These are phyloP conservation scores for Leptographium radiaticola DNA, from an alignment of 2,329 filamentous ascomycete genomes.

Conservation along the genomic window DNA sequence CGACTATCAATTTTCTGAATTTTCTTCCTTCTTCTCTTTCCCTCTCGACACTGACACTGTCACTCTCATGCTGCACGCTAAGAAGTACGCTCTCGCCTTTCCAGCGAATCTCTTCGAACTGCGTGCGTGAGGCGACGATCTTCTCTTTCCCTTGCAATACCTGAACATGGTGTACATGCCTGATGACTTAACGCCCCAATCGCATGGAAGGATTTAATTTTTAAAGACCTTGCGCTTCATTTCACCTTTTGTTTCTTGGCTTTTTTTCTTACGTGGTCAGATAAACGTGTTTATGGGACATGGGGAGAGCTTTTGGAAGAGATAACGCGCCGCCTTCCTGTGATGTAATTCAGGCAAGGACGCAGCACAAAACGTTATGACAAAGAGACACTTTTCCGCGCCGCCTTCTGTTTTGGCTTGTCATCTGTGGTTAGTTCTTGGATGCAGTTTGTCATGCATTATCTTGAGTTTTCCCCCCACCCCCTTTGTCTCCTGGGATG, in stretches of 20 bases:
- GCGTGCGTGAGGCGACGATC: background rate
- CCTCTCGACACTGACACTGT: background rate
- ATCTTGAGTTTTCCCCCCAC: background rate
- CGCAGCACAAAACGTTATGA: slow-evolving; percentile 1
- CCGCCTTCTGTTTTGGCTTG: background rate
- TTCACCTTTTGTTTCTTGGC: background rate
- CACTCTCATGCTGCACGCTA: background rate
- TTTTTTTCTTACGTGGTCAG: slow-evolving; percentile 4
- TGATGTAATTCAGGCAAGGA: slow-evolving; percentile 7
- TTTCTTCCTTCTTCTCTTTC: background rate
- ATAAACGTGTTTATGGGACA: slow-evolving; percentile 4
- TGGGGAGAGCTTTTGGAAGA: slow-evolving; percentile 3
- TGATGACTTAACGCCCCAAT: slow-evolving; percentile 13
- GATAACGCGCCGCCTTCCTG: background rate
- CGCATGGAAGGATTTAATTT: slow-evolving; percentile 14
- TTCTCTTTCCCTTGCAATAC: slow-evolving; percentile 9
- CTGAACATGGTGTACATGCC: slow-evolving; percentile 13
- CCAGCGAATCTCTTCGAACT: background rate
- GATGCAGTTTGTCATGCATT: background rate
- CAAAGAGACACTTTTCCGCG: slow-evolving; percentile 1
- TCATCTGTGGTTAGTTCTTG: background rate
- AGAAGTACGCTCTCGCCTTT: background rate
- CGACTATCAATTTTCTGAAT: background rate
- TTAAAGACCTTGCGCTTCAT: slow-evolving; percentile 7
- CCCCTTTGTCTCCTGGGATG: background rate